Conservation (phyloP, 2,329 filamentous ascomycete genomes). For the Coleophoma crateriformis region DNA sequence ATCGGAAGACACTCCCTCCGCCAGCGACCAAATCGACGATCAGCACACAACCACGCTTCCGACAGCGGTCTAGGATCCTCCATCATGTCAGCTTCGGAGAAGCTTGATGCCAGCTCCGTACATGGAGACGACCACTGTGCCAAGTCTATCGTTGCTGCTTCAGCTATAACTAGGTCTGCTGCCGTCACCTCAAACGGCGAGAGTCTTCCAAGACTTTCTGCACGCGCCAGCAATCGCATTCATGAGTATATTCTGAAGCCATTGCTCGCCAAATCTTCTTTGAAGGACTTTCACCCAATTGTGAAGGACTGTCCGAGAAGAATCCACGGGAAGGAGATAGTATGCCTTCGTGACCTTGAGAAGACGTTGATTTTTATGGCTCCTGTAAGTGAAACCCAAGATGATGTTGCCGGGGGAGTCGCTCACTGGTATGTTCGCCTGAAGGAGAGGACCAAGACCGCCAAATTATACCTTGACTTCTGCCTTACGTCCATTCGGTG, state of each 20-base stretch:
- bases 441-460: slow-evolving; percentile 73
- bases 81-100: slow-evolving; percentile 53
- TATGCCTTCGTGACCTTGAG: slow-evolving; percentile 88
- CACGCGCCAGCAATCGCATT: slow-evolving; percentile 70
- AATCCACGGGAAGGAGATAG: slow-evolving; percentile 79
- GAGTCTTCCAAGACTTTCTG: slow-evolving; percentile 57
- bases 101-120: slow-evolving; percentile 38
- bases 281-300: slow-evolving; percentile 78
- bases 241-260: slow-evolving; percentile 74
- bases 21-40: slow-evolving; percentile 46
- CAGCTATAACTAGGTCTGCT: slow-evolving; percentile 58
- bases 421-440: slow-evolving; percentile 60
- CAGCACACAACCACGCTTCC: slow-evolving; percentile 63
- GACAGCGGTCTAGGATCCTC: slow-evolving; percentile 89
- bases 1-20: slow-evolving; percentile 45
- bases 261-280: slow-evolving; percentile 64
- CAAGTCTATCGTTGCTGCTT: slow-evolving; percentile 37
- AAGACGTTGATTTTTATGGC: slow-evolving; percentile 88
- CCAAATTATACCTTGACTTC: slow-evolving; percentile 73
- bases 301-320: slow-evolving; percentile 72
- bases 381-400: slow-evolving; percentile 72
- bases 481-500: slow-evolving; percentile 87
- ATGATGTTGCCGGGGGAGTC: slow-evolving; percentile 56
- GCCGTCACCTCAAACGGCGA: slow-evolving; percentile 38
- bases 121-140: slow-evolving; percentile 33